Evolutionary conservation across 495 filamentous ascomycete species (phyloP).

Genomic region (Hypoxylon crocopeplum): DNA sequence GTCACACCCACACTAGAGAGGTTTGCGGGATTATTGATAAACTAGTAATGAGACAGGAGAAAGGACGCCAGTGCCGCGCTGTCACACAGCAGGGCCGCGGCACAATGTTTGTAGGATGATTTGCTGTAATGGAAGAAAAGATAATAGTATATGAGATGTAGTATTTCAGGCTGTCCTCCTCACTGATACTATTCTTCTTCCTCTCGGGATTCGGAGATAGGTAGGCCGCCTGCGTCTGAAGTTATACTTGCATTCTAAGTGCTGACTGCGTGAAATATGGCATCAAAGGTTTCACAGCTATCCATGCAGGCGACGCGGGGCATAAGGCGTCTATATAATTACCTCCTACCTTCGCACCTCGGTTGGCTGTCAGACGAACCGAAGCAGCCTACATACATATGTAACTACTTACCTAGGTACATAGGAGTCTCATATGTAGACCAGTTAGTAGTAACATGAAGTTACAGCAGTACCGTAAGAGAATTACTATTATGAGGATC

Average conservation of each 20-base stretch:
- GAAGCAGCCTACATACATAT: too few species aligned
- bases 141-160: too few species aligned
- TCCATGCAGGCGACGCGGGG: too few species aligned
- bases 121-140: slow-evolving; percentile 16
- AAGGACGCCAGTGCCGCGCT: slow-evolving; percentile 1
- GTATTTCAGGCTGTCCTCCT: neutral
- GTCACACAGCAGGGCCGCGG: slow-evolving; percentile 20
- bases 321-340: too few species aligned
- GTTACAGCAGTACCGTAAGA: neutral
- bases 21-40: slow-evolving; percentile 38
- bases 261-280: too few species aligned
- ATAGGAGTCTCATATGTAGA: too few species aligned
- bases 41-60: slow-evolving; percentile 33
- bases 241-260: too few species aligned
- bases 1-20: slow-evolving; percentile 24
- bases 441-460: too few species aligned
- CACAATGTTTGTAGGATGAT: slow-evolving; percentile 11
- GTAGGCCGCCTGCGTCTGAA: too few species aligned
- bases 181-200: neutral
- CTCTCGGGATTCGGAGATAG: slow-evolving; percentile 7
- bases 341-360: too few species aligned
- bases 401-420: too few species aligned
- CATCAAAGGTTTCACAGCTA: too few species aligned
- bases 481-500: neutral
- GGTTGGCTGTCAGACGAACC: neutral